Base-by-base conservation (phyloP, 129 eudicot genomes). In the Scalesia atractyloides region DNA sequence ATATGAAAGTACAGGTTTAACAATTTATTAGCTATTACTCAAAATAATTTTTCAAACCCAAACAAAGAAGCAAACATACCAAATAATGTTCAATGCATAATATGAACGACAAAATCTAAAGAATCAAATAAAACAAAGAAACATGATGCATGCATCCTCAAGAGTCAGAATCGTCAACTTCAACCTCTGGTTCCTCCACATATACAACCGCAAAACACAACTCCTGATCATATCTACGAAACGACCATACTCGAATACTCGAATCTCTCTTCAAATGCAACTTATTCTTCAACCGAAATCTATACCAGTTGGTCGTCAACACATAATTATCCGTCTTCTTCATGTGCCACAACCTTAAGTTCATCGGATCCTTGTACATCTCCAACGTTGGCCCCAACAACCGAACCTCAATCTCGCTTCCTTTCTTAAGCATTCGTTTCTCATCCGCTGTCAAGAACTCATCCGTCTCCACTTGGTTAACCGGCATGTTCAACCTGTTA, bases 331-430 rank as follows among this genome's bases (percentile, higher is more conserved):
- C 22, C 2, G 57, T 3, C 9, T 1, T 16, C 2, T 0, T 5
- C 57, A 51, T 51, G 22, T 51, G 24, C 57, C 57, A 51, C 57
- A 6, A n/a, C 57, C 2, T 51, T 20, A 51, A 9, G 0, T 51
- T 51, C 22, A 51, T 51, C 19, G 19, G 20, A 1, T 51, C 11
- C 8, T 6, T 10, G 15, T 6, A 51, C 57, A 51, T n/a, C 57
- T 51, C 57, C 20, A 51, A 51, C 22, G 57, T 51, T 5, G 57
- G 57, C 20, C 57, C 57, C 57, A 51, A 51, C 57, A 51, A n/a
- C 22, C 0, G 20, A 16, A 51, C 57, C 57, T 51, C 24, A 1
- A 51, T 15, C 20, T 6, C 57, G 17, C 17, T 51, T 3, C 17
- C 11, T 17, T 51, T 16, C 22, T 15, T 51, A 51, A 51, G 19